Percentiles rank a stretch among this genome's conserved stretches.
Evolutionary conservation across 139 green algal species (phyloP).

Genomic region (Closterium sp.): DNA sequence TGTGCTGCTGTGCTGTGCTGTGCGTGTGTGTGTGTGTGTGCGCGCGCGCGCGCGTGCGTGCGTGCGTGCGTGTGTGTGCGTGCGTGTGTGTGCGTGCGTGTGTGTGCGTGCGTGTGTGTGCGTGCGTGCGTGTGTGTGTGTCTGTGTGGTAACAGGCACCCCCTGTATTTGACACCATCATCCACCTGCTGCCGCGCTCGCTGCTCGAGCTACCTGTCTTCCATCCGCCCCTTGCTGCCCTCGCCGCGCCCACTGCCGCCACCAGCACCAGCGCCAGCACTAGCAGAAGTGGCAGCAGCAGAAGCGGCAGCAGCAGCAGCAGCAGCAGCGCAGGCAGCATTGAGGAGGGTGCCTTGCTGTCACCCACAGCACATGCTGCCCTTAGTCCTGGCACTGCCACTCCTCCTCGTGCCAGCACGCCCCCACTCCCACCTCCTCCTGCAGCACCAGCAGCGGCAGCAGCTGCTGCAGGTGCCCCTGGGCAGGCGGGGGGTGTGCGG

Average conservation of each 20-base stretch:
- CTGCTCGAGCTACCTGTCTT: conserved; percentile 1
- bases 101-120: no score
- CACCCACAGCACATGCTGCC: neutral
- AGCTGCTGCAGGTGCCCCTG: neutral
- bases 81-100: no score
- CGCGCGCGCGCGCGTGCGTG: no score
- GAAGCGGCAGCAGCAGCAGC: neutral
- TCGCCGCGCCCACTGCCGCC: neutral
- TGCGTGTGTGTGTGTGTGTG: no score
- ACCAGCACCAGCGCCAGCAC: neutral
- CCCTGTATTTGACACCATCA: neutral
- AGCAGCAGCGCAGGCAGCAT: neutral
- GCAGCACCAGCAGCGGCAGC: neutral
- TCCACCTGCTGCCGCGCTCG: neutral
- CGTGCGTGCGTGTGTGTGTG: no score
- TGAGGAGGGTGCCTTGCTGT: neutral
- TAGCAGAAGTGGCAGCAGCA: neutral
- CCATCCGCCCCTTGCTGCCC: neutral
- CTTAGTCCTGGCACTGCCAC: neutral
- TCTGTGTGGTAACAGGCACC: neutral
- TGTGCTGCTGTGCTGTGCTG: no score
- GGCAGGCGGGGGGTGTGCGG: neutral
- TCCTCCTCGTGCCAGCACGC: neutral
- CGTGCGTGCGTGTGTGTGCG: no score
- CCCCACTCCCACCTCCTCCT: neutral